These are phyloP conservation scores for Phaeoacremonium minimum DNA, from an alignment of 2,329 filamentous ascomycete species.

Conservation along the genomic window DNA sequence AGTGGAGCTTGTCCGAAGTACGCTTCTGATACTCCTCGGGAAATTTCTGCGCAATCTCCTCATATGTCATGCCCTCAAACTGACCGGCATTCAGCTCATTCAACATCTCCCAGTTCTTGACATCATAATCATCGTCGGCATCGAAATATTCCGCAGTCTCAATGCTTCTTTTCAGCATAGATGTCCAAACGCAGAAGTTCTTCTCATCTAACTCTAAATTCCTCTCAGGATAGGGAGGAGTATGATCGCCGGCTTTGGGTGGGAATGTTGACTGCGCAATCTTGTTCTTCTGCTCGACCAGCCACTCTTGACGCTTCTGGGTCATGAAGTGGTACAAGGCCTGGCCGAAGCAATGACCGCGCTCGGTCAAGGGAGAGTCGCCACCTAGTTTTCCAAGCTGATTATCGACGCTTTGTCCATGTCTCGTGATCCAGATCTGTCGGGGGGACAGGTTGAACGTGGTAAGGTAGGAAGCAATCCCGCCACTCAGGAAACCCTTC, in stretches of 20 bases:
- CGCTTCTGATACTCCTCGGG: conserved; percentile 80
- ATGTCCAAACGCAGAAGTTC: conserved; percentile 97
- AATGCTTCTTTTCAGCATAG: conserved; percentile 87
- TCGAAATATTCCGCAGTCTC: conserved; percentile 65
- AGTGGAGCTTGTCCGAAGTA: conserved; percentile 82
- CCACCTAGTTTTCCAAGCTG: conserved; percentile 84
- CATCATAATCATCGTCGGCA: conserved; percentile 62
- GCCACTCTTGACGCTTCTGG: conserved; percentile 74
- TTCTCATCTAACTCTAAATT: conserved; percentile 68
- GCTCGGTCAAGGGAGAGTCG: conserved; percentile 77
- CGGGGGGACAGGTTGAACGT: conserved; percentile 95
- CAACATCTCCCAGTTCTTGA: conserved; percentile 81
- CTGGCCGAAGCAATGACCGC: conserved; percentile 73
- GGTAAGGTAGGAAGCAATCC: conserved; percentile 89
- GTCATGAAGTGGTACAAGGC: conserved; percentile 83
- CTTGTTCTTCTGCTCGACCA: conserved; percentile 76
- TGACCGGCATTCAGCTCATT: conserved; percentile 91
- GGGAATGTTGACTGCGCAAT: conserved; percentile 76
- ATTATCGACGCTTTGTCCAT: conserved; percentile 90
- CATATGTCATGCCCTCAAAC: conserved; percentile 94
- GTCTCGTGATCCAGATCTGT: conserved; percentile 97
- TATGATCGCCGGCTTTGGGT: conserved; percentile 85
- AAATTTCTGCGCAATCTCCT: conserved; percentile 76
- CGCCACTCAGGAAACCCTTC: conserved; percentile 84
- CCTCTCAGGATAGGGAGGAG: conserved; percentile 89